Percentiles rank a stretch among this genome's conserved stretches.
phyloP scores from a whole-genome alignment of 305 asterid genomes.

The Rubia peregrina region DNA sequence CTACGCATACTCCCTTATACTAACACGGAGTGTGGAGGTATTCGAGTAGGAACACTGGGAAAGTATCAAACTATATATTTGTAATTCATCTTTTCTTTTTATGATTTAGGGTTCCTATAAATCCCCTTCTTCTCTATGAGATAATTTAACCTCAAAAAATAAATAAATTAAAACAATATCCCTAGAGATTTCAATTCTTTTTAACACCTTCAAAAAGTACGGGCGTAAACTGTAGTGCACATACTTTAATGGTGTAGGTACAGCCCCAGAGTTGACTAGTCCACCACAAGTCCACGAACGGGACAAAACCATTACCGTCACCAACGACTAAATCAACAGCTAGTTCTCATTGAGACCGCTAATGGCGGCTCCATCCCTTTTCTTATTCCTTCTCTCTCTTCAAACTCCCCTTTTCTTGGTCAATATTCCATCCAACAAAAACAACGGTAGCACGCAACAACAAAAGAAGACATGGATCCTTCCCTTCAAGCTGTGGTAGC shows the following conservation, averaged over 20 bases:
- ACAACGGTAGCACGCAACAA: background rate
- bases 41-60: too few relatives aligned
- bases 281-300: slow-evolving; percentile 9
- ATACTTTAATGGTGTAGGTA: background rate
- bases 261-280: slow-evolving; percentile 6
- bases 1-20: too few relatives aligned
- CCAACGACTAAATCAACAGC: slow-evolving; percentile 5
- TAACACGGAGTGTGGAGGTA: too few relatives aligned
- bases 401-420: slow-evolving; percentile 9
- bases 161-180: too few relatives aligned
- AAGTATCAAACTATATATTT: too few relatives aligned
- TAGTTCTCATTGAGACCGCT: slow-evolving; percentile 25
- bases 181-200: too few relatives aligned
- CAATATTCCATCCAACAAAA: slow-evolving; percentile 8
- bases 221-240: too few relatives aligned
- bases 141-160: too few relatives aligned
- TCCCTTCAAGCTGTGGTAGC: slow-evolving; percentile 48
- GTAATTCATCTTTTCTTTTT: too few relatives aligned
- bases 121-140: too few relatives aligned
- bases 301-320: background rate
- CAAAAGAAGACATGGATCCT: slow-evolving; percentile 22
- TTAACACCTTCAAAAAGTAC: too few relatives aligned
- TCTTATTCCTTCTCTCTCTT: background rate
- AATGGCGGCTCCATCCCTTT: slow-evolving; percentile 36
- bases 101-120: too few relatives aligned